These are phyloP conservation scores for Metschnikowia arizonensis DNA, from an alignment of 805 yeast genomes.

Conservation along the genomic window DNA sequence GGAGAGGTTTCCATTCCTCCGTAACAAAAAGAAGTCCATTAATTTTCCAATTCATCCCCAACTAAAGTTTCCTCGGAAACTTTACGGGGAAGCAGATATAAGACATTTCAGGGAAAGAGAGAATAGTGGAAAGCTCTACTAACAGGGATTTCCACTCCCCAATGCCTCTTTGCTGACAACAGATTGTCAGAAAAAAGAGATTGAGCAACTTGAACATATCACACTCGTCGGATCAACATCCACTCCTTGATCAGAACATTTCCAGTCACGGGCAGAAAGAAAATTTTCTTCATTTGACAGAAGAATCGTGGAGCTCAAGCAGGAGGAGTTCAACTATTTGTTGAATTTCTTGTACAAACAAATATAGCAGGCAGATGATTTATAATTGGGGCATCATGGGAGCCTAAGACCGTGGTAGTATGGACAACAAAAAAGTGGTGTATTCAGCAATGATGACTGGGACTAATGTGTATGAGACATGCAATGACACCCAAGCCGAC, in stretches of 20 bases:
- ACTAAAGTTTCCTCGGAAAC: no score
- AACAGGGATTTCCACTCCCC: no score
- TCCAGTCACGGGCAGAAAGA: conserved; percentile 65
- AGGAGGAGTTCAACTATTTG: conserved; percentile 63
- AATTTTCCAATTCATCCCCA: no score
- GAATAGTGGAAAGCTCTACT: no score
- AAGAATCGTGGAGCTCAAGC: conserved; percentile 66
- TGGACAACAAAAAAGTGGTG: conserved; percentile 72
- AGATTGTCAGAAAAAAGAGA: conserved; percentile 64
- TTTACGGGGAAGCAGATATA: no score
- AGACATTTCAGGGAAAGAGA: no score
- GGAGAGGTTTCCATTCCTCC: no score
- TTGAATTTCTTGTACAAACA: conserved; percentile 54
- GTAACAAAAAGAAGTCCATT: no score
- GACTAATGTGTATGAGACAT: conserved; percentile 59
- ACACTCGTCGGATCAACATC: conserved; percentile 63
- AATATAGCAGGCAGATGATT: conserved; percentile 51
- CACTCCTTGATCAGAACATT: conserved; percentile 73
- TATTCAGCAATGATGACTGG: conserved; percentile 74
- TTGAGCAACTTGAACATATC: conserved; percentile 59
- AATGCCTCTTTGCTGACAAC: conserved; percentile 70
- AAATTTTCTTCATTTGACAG: conserved; percentile 58
- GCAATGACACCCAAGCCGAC: conserved; percentile 72
- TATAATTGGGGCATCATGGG: conserved; percentile 71
- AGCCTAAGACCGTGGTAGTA: conserved; percentile 62